phyloP scores from a whole-genome alignment of 208 protist genomes.

The Acanthamoeba lenticulata region DNA sequence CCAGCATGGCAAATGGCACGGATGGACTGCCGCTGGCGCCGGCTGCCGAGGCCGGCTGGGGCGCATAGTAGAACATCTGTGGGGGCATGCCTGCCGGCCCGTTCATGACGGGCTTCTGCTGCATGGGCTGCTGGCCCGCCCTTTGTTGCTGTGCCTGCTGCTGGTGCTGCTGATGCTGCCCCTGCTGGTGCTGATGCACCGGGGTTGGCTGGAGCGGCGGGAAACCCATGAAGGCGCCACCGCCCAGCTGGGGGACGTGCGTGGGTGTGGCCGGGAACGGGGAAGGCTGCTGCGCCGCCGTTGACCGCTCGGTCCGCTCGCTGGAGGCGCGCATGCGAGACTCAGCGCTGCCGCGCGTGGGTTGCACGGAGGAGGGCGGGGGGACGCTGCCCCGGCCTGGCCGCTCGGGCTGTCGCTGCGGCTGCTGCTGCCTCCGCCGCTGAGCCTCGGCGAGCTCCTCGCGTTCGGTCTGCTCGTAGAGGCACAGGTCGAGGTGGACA shows the following conservation, averaged over 20 bases:
- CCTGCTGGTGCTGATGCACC: background rate
- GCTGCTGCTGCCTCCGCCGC: background rate
- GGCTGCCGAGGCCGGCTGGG: background rate
- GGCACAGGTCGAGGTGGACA: constrained; percentile 43
- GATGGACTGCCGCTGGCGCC: too few species aligned
- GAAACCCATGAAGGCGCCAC: background rate
- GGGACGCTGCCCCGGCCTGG: background rate
- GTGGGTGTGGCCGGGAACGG: background rate
- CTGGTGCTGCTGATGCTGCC: background rate
- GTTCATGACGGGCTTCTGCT: background rate
- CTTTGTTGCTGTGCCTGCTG: background rate
- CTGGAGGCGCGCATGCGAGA: too few species aligned
- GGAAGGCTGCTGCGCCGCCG: background rate
- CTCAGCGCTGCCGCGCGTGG: background rate
- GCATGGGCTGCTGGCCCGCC: background rate
- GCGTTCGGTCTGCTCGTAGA: constrained; percentile 17
- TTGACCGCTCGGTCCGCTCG: background rate
- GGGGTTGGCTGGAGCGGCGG: background rate
- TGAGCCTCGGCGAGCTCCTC: background rate
- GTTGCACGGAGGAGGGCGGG: background rate
- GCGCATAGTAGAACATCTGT: background rate
- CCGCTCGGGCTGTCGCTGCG: background rate
- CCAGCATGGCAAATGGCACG: too few species aligned
- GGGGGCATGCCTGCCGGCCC: too few species aligned
- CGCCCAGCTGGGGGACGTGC: background rate